These are phyloP conservation scores for Hordeum vulgare DNA, from an alignment of 176 grass and related monocot species.

Conservation along the genomic window MorexV3_pseudomolecules_assembly NC_058524.1:78828272-78828771, in stretches of 20 bases:
- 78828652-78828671: background rate
- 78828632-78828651: conserved; percentile 2
- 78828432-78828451: background rate
- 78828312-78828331: too few relatives aligned
- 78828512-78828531: background rate
- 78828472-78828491: background rate
- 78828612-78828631: background rate
- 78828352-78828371: too few relatives aligned
- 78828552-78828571: background rate
- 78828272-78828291: too few relatives aligned
- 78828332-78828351: too few relatives aligned
- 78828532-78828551: background rate
- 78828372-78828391: background rate
- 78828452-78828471: background rate
- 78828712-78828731: conserved; percentile 78
- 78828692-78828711: conserved; percentile 83
- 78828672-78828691: conserved; percentile 55
- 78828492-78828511: background rate
- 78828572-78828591: background rate
- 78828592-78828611: background rate
- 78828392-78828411: background rate
- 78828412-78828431: background rate
- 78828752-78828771: conserved; percentile 72
- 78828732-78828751: conserved; percentile 86
- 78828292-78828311: too few relatives aligned